These are phyloP conservation scores for Protoeuglena noctilucae DNA, from an alignment of 139 green algal species.

Conservation along the genomic window DNA sequence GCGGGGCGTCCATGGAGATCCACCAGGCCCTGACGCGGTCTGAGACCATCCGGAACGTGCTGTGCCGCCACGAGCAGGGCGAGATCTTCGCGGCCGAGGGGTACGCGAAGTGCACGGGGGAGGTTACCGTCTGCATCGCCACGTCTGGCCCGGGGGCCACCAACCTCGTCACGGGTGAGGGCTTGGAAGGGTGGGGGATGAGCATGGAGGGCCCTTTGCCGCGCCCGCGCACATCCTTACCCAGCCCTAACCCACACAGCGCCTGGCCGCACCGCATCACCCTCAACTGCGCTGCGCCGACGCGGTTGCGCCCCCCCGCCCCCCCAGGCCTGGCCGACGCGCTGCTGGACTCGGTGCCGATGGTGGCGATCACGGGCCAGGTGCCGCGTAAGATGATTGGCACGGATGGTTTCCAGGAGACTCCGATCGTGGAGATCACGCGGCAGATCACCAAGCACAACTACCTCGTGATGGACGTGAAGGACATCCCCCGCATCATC, in stretches of 20 bases:
- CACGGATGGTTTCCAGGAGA: conserved; percentile 96
- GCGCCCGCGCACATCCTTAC: no score
- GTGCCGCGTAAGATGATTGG: conserved; percentile 75
- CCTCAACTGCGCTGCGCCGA: no score
- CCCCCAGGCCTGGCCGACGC: conserved; percentile 95
- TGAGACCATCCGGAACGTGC: conserved; percentile 74
- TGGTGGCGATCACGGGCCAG: conserved; percentile 98
- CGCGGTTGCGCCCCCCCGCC: no score
- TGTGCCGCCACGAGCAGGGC: conserved; percentile 95
- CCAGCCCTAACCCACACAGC: no score
- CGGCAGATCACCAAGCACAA: conserved; percentile 99
- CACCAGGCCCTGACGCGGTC: conserved; percentile 93
- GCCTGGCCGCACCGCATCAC: no score
- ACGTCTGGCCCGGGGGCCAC: conserved; percentile 92
- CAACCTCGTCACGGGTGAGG: conserved; percentile 98
- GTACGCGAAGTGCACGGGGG: conserved; percentile 85
- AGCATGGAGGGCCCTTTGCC: no score
- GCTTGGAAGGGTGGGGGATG: no score
- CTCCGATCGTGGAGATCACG: conserved; percentile 96
- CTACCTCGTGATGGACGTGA: conserved; percentile 95
- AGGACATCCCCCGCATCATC: conserved; percentile 85
- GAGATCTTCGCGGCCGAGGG: conserved; percentile 99
- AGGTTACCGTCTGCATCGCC: conserved; percentile 96
- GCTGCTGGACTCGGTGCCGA: conserved; percentile 87
- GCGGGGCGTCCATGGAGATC: conserved; percentile 98